These are phyloP conservation scores for Penicillium sp. DNA, from an alignment of 2,329 filamentous ascomycete species.

Conservation along the genomic window DNA sequence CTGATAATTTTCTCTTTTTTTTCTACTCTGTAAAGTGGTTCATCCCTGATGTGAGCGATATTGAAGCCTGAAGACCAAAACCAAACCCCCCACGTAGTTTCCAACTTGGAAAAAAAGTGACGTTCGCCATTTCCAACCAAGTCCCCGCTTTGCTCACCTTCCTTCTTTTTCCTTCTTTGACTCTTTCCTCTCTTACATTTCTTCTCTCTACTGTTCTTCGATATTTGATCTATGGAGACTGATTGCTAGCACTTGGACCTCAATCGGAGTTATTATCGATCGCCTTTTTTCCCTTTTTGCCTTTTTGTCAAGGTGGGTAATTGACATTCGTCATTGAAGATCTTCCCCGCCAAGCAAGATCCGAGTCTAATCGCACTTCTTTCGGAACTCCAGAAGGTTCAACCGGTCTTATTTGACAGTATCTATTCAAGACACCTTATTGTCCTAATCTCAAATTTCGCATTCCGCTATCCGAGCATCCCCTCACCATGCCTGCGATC, in stretches of 20 bases:
- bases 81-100: constrained; percentile 4
- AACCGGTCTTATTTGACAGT: neutral
- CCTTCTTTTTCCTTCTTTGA: neutral
- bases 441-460: neutral
- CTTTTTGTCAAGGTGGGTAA: neutral
- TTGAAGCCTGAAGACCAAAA: too few species aligned
- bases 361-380: constrained; percentile 2
- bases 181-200: neutral
- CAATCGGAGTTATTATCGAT: constrained; percentile 1
- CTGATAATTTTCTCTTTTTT: too few species aligned
- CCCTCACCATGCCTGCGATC: constrained; percentile 34
- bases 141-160: constrained; percentile 6
- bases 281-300: neutral
- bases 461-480: neutral
- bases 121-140: constrained; percentile 10
- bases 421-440: neutral
- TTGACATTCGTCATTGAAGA: constrained; percentile 3
- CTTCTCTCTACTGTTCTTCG: neutral
- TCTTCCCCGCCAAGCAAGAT: constrained; percentile 6
- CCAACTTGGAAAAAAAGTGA: neutral
- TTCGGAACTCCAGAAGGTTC: neutral
- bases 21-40: too few species aligned
- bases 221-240: constrained; percentile 2
- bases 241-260: neutral
- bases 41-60: constrained; percentile 23